Base-by-base conservation (phyloP, 2,329 filamentous ascomycete genomes). In the Apiospora sp. region DNA sequence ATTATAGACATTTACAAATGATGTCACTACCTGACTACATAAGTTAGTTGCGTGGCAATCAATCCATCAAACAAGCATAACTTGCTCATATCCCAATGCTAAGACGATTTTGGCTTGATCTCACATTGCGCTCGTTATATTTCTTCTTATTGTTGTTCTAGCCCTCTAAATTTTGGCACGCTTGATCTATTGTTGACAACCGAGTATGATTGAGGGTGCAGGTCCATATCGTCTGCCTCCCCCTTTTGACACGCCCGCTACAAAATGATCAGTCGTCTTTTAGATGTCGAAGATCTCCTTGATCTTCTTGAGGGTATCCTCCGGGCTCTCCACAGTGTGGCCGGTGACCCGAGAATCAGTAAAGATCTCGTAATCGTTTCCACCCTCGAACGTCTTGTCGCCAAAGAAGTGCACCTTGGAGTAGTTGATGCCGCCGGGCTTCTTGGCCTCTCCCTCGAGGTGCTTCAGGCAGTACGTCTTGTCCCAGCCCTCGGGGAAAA, bases 401-500 rank as follows among this genome's bases (percentile, higher is more conserved):
- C 96, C 96, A 80, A 98, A 99, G 89, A 98, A 98, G 87, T 98
- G 96, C 78, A 98, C 93, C 64, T 90, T 96, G 77, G 91, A 94
- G 87, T 96, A 98, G 34, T 91, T 85, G 75, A 97, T 86, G 75
- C 92, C 92, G 79, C 90, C 92, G 54, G 89, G 87, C 82, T 89
- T 87, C 85, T 88, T 86, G 75, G 92, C 92, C 83, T 98, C 95
- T 75, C 89, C 89, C 85, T 96, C 94, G 74, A 98, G 87, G 84
- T 98, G 95, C 78, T 90, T 87, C 77, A 98, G 88, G 86, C 95
- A 98, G 89, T 98, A 99, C 13, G 94, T 98, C 91, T 98, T 99
- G 86, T 99, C 96, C 96, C 96, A 99, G 80, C 96, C 96, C 2
- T 87, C 90, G 75, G 96, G 96, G 89, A 99, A 99, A 79, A 98